These are phyloP conservation scores for Lenzites betulinus DNA, from an alignment of 768 basidiomycete genomes.

Conservation along the genomic window DNA sequence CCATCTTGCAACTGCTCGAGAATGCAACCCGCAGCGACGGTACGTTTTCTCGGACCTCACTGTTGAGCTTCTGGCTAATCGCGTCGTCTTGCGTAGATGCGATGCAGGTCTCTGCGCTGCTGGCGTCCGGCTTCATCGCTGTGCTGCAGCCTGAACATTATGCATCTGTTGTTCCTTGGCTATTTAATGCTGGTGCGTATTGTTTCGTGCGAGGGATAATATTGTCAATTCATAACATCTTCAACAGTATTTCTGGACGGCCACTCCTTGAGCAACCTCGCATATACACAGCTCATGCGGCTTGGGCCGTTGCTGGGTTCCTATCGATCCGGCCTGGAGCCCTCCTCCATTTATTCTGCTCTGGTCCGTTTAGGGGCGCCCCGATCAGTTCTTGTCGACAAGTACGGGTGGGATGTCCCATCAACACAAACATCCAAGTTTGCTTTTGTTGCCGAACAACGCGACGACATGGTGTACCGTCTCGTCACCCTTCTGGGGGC, in stretches of 20 bases:
- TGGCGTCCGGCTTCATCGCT: slow-evolving; percentile 46
- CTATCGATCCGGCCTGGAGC: slow-evolving; percentile 34
- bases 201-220: slow-evolving; percentile 23
- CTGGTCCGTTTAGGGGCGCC: slow-evolving; percentile 51
- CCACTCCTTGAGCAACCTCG: slow-evolving; percentile 29
- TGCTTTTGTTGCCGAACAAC: slow-evolving; percentile 20
- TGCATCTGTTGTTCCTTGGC: slow-evolving; percentile 37
- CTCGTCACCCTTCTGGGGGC: slow-evolving; percentile 44
- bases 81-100: slow-evolving; percentile 39
- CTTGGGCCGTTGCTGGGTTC: slow-evolving; percentile 29
- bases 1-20: neutral
- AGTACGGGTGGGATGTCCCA: slow-evolving; percentile 34
- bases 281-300: slow-evolving; percentile 16
- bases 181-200: slow-evolving; percentile 45
- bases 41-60: slow-evolving; percentile 25
- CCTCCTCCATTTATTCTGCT: slow-evolving; percentile 37
- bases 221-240: slow-evolving; percentile 19
- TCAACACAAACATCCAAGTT: neutral
- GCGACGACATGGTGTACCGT: slow-evolving; percentile 39
- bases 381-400: slow-evolving; percentile 33
- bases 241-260: slow-evolving; percentile 34
- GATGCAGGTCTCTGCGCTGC: slow-evolving; percentile 38
- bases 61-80: too few relatives aligned
- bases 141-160: slow-evolving; percentile 34
- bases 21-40: slow-evolving; percentile 36